These are phyloP conservation scores for Quercus robur DNA, from an alignment of 306 rosid species.

Conservation along the genomic window DNA sequence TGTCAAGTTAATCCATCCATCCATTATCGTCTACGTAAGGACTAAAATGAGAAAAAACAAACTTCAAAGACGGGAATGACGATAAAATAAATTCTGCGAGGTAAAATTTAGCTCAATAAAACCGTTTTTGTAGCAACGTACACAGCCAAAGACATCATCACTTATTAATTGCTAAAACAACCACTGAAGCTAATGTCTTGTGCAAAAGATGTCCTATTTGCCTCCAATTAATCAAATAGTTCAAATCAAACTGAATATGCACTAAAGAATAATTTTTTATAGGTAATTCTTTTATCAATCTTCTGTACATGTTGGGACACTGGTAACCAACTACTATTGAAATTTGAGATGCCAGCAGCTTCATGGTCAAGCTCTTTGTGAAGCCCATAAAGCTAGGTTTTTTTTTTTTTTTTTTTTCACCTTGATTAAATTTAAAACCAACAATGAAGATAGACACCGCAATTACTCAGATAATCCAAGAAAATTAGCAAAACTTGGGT, in stretches of 20 bases:
- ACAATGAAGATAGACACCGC: background rate
- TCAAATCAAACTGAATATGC: background rate
- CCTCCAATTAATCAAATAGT: background rate
- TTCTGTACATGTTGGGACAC: background rate
- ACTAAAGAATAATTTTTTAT: background rate
- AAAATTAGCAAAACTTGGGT: slow-evolving; percentile 67
- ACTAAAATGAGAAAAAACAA: no score
- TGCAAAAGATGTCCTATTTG: background rate
- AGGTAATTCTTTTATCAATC: background rate
- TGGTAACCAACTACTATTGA: background rate
- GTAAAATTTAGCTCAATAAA: background rate
- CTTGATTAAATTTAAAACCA: background rate
- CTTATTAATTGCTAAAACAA: background rate
- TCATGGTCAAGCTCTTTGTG: background rate
- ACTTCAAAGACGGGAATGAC: background rate
- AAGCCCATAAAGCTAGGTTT: background rate
- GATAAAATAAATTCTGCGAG: background rate
- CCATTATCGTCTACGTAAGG: no score
- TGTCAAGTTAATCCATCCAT: no score
- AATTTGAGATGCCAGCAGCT: background rate
- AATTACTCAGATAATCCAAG: slow-evolving; percentile 49
- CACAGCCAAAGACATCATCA: background rate
- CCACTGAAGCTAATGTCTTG: background rate
- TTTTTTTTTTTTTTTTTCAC: no score
- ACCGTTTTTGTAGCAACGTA: background rate